Evolutionary conservation across 2,329 filamentous ascomycete species (phyloP), one percentile per base, ranked within the genome.

Genomic region (Dactylellina haptotyla): DNA sequence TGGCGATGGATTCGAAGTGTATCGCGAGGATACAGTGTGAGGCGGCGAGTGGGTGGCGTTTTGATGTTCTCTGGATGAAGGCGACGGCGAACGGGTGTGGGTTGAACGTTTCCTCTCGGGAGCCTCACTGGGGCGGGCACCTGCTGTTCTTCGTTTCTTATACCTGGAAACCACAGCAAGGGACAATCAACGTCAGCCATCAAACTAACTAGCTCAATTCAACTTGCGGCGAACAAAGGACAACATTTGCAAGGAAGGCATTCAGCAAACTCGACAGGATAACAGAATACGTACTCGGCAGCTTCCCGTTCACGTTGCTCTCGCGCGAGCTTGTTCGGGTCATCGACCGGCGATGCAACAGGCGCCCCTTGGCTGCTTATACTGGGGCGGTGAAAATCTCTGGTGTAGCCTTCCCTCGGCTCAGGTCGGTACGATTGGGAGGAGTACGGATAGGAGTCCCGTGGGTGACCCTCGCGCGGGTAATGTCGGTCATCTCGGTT

Each of bases 301-400:
- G 67, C 67, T n/a, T 72, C 67, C 48, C 67, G 67, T 41, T 72
- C 67, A 39, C 67, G 59, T 58, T 65, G 59, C 23, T 72, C 67
- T 20, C 67, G 53, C 12, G 67, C 67, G 37, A 72, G 67, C 48
- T 72, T 72, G 46, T 72, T 72, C 45, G 67, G 67, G 28, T 72
- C 67, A 46, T 72, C 67, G 51, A 72, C 59, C 5, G 67, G 67
- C 32, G 67, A 72, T 41, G 45, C 58, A 18, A 50, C 43, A 28
- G 67, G 59, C 8, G 65, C 16, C 6, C 67, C 67, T 45, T 72
- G 67, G 20, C 67, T 72, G 37, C 67, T 72, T 16, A 72, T 37
- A 12, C 67, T 72, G 16, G 45, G 67, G 16, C 67, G 59, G 20
- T 72, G 67, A 32, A 72, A 72, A 25, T 72, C 67, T 34, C 67